A percentile compares a stretch with the other conserved stretches of the same genome.
Conservation (phyloP, 495 filamentous ascomycete species). For the Penicillium ochrochloron region DNA sequence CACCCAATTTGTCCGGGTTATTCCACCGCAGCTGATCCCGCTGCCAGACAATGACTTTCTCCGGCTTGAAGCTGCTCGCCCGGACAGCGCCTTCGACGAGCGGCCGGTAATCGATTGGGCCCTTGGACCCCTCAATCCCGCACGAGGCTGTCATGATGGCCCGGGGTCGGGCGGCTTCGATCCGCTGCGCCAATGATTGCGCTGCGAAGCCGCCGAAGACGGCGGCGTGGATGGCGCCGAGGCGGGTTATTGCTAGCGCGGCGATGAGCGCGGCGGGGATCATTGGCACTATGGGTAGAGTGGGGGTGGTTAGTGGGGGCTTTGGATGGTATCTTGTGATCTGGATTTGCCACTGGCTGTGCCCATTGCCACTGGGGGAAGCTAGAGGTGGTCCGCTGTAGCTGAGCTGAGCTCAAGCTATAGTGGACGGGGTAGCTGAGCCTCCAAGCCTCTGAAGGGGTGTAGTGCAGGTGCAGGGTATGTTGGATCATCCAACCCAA, state of each 20-base stretch:
- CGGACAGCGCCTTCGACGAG: slow-evolving; percentile 71
- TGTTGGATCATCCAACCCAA: too few relatives aligned
- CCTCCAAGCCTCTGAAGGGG: too few relatives aligned
- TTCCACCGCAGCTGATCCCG: slow-evolving; percentile 78
- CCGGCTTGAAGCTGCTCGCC: slow-evolving; percentile 64
- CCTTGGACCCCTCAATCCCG: slow-evolving; percentile 87
- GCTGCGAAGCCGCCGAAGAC: slow-evolving; percentile 93
- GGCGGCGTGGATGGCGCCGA: slow-evolving; percentile 88
- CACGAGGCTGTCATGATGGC: slow-evolving; percentile 88
- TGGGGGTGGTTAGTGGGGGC: slow-evolving; percentile 4
- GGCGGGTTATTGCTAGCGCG: slow-evolving; percentile 76
- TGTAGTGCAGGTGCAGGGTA: too few relatives aligned
- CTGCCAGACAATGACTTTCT: slow-evolving; percentile 75
- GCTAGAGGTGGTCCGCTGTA: not conserved
- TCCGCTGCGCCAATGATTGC: slow-evolving; percentile 81
- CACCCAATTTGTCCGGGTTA: slow-evolving; percentile 60
- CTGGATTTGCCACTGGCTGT: not conserved
- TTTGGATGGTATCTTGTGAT: not conserved
- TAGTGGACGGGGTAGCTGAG: not conserved
- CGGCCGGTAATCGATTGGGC: slow-evolving; percentile 69
- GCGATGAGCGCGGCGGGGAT: slow-evolving; percentile 86
- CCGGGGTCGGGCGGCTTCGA: slow-evolving; percentile 77
- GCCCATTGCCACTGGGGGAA: not conserved
- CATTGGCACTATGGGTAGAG: slow-evolving; percentile 76
- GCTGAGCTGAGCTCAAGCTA: not conserved